These are phyloP conservation scores for Mallotus nudiflorus DNA, from an alignment of 345 rosid species.

Conservation along the genomic window DNA sequence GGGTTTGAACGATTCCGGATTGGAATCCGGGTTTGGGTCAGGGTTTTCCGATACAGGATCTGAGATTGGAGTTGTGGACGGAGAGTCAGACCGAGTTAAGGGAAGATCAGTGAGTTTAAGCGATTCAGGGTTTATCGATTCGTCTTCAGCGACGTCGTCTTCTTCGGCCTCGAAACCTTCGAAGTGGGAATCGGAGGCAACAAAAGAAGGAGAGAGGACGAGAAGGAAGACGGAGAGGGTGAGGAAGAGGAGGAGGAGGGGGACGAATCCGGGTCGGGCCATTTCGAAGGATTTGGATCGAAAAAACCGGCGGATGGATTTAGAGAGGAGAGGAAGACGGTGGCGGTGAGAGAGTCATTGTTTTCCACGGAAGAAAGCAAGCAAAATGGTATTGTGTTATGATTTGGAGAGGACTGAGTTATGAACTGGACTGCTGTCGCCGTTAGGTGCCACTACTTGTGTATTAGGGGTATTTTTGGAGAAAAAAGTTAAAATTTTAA, in stretches of 20 bases:
- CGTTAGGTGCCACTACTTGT: too few relatives aligned
- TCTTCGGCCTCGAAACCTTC: constrained; percentile 98
- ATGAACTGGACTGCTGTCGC: too few relatives aligned
- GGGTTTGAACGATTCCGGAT: background rate
- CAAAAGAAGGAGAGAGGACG: constrained; percentile 22
- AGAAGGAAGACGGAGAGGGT: constrained; percentile 33
- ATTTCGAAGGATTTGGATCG: constrained; percentile 1
- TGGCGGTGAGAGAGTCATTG: too few relatives aligned
- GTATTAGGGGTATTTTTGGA: too few relatives aligned
- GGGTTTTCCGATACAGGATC: constrained; percentile 31
- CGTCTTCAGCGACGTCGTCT: constrained; percentile 44
- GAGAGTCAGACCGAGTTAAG: constrained; percentile 53
- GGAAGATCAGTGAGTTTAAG: constrained; percentile 47
- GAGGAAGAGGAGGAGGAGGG: constrained; percentile 14
- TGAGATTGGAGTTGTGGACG: constrained; percentile 34
- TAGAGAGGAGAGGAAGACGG: too few relatives aligned
- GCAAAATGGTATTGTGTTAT: too few relatives aligned
- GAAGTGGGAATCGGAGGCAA: constrained; percentile 65
- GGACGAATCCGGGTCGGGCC: constrained; percentile 27
- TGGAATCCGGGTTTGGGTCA: background rate
- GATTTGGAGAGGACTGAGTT: too few relatives aligned
- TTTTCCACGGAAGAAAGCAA: too few relatives aligned
- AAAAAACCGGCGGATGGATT: too few relatives aligned
- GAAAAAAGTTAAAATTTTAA: too few relatives aligned
- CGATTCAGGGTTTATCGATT: constrained; percentile 41